Evolutionary conservation across 169 alveolate genomes (phyloP).

Genomic region (Plasmodium blacklocki): DNA sequence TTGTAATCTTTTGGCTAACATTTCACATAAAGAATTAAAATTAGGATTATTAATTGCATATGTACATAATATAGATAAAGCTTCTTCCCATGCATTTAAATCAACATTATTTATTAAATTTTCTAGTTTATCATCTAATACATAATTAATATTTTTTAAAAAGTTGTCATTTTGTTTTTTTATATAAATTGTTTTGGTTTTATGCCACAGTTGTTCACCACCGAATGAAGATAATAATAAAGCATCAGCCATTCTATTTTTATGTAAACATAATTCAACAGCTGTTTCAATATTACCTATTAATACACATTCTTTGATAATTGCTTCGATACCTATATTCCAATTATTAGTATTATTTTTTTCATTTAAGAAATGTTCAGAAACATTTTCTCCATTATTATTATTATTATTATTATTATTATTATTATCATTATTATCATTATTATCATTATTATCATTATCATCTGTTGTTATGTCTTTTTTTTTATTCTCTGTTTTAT

Average conservation of each 20-base stretch:
- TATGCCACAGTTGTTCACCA: constrained; percentile 81
- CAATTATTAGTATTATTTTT: constrained; percentile 9
- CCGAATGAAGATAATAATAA: constrained; percentile 84
- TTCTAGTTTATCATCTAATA: constrained; percentile 79
- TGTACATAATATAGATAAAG: constrained; percentile 79
- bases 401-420: neutral
- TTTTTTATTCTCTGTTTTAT: neutral
- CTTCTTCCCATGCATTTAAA: constrained; percentile 82
- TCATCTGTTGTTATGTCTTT: neutral
- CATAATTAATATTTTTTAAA: constrained; percentile 75
- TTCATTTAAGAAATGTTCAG: neutral
- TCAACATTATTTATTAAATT: constrained; percentile 76
- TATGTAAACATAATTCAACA: constrained; percentile 80
- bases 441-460: neutral
- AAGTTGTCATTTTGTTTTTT: constrained; percentile 76
- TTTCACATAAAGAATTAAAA: constrained; percentile 77
- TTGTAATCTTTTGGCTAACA: constrained; percentile 81
- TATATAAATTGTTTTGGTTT: constrained; percentile 75
- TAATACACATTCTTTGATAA: constrained; percentile 74
- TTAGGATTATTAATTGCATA: constrained; percentile 69
- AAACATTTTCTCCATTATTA: neutral
- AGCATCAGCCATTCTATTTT: constrained; percentile 80
- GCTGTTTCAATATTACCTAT: constrained; percentile 84
- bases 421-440: neutral
- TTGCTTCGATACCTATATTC: constrained; percentile 72